Base-by-base conservation (phyloP, 495 filamentous ascomycete genomes). In the Friedmanniomyces simplex region DNA sequence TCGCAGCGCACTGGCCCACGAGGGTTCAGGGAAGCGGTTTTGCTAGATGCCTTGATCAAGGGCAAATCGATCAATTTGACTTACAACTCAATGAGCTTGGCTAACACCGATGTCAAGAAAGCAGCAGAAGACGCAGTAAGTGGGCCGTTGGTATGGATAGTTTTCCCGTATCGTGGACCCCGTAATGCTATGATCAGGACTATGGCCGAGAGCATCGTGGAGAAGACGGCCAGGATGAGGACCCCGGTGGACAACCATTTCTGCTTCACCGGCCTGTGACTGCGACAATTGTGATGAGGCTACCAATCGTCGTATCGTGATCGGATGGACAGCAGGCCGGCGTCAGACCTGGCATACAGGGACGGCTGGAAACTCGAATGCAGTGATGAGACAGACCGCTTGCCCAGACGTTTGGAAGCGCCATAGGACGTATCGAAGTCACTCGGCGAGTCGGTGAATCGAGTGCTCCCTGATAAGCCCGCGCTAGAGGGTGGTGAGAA, bases 11-110 rank as follows among this genome's bases (percentile, higher is more conserved):
- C n/a, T n/a, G n/a, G n/a, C n/a, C n/a, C n/a, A n/a, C n/a, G n/a
- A n/a, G n/a, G n/a, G n/a, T n/a, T n/a, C n/a, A n/a, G n/a, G n/a
- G n/a, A n/a, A n/a, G n/a, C n/a, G n/a, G n/a, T n/a, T n/a, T n/a
- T n/a, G n/a, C n/a, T n/a, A n/a, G n/a, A n/a, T n/a, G n/a, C n/a
- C n/a, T n/a, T n/a, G n/a, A n/a, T n/a, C n/a, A n/a, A n/a, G n/a
- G n/a, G n/a, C n/a, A n/a, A n/a, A n/a, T n/a, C n/a, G n/a, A n/a
- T n/a, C n/a, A n/a, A n/a, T n/a, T n/a, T n/a, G n/a, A n/a, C n/a
- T n/a, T n/a, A 78, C 60, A 87, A 64, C 68, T 91, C 87, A 50
- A 89, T 86, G 0, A 79, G 81, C 69, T 88, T 89, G 0, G 85
- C 84, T 54, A 87, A 73, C 16, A 85, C 66, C 0, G 83, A 75